These are phyloP conservation scores for Carex scoparia DNA, from an alignment of 176 grass and related monocot species.

Conservation along the genomic window DNA sequence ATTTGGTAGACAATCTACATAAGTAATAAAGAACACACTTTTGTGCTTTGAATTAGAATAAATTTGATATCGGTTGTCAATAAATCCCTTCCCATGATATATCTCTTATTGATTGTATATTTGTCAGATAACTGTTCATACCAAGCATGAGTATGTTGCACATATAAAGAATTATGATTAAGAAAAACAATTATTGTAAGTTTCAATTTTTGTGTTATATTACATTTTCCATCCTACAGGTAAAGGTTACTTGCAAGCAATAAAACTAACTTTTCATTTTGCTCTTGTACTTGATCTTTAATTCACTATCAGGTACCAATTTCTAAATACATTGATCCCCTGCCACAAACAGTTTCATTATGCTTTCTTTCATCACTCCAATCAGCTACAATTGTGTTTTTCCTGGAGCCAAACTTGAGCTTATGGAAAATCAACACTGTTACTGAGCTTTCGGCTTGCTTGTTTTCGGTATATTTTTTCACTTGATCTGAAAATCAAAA, in stretches of 20 bases:
- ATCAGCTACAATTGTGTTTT: slow-evolving; percentile 35
- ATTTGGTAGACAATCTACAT: neutral
- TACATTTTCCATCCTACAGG: neutral
- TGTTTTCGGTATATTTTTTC: slow-evolving; percentile 44
- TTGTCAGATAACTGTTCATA: no score
- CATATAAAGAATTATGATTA: no score
- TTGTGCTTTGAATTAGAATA: no score
- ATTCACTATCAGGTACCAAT: slow-evolving; percentile 37
- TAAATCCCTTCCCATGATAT: no score
- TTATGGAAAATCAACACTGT: slow-evolving; percentile 49
- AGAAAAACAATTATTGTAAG: no score
- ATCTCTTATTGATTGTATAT: no score
- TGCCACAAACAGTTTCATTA: slow-evolving; percentile 60
- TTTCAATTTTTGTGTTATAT: neutral
- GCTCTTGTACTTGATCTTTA: neutral
- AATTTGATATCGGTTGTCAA: no score
- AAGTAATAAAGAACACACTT: no score
- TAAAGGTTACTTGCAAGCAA: no score
- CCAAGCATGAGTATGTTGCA: no score
- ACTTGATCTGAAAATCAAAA: neutral
- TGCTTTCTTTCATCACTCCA: slow-evolving; percentile 62
- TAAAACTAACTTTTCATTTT: neutral
- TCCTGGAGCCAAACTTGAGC: slow-evolving; percentile 30
- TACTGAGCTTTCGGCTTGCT: slow-evolving; percentile 49
- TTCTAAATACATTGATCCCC: slow-evolving; percentile 42